Evolutionary conservation across 2,329 filamentous ascomycete genomes (phyloP).

Genomic region (Penicillium sp.): DNA sequence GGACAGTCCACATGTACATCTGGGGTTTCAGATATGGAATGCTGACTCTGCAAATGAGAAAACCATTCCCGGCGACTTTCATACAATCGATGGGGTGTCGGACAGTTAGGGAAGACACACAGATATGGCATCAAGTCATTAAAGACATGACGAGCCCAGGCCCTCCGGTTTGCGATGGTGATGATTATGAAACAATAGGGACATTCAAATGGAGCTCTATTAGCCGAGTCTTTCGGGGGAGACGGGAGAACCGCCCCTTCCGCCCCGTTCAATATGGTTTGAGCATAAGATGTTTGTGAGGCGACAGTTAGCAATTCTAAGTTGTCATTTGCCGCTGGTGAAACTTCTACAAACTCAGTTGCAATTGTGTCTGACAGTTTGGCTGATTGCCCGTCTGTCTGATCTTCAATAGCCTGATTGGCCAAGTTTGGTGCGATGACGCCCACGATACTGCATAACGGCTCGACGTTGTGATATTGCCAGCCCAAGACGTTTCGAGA

Average conservation of each 20-base stretch:
- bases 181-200: constrained; percentile 45
- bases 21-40: neutral
- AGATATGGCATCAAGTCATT: constrained; percentile 43
- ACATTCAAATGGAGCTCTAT: constrained; percentile 39
- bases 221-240: constrained; percentile 25
- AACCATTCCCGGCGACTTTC: constrained; percentile 20
- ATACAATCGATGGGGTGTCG: constrained; percentile 19
- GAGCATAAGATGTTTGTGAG: neutral
- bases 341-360: neutral
- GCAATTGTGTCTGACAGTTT: constrained; percentile 12
- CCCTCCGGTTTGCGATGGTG: constrained; percentile 19
- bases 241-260: constrained; percentile 23
- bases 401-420: neutral
- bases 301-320: neutral
- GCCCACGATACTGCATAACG: constrained; percentile 41
- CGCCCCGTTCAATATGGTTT: neutral
- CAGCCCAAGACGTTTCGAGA: constrained; percentile 6
- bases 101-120: constrained; percentile 35
- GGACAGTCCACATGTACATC: neutral
- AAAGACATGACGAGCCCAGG: constrained; percentile 44
- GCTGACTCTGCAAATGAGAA: neutral
- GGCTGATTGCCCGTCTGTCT: neutral
- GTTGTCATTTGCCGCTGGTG: neutral
- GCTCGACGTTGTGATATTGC: constrained; percentile 32
- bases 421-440: constrained; percentile 37